Percentiles rank a stretch among this genome's conserved stretches.
Conservation (phyloP, 1,284 basidiomycete species). For the Paramarasmius palmivorus region DNA sequence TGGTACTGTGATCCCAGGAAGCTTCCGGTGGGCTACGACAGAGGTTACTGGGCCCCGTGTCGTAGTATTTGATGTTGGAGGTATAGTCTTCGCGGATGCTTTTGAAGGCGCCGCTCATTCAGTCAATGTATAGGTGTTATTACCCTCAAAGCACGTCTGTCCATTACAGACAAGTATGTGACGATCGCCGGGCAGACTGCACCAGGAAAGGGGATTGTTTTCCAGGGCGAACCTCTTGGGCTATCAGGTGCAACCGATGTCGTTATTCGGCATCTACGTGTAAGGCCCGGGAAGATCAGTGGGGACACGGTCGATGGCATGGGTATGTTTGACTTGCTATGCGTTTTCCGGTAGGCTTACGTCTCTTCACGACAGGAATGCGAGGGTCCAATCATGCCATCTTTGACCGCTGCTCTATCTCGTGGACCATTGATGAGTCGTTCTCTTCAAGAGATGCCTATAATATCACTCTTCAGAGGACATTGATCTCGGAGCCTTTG, state of each 20-base stretch:
- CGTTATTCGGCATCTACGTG: slow-evolving; percentile 11
- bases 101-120: background rate
- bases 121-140: slow-evolving; percentile 2
- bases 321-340: background rate
- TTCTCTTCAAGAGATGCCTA: slow-evolving; percentile 10
- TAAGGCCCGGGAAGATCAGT: slow-evolving; percentile 2
- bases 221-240: slow-evolving; percentile 7
- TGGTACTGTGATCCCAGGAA: background rate
- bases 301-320: slow-evolving; percentile 11
- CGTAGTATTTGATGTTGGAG: slow-evolving; percentile 12
- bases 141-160: slow-evolving; percentile 4
- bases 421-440: slow-evolving; percentile 10
- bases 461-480: slow-evolving; percentile 11
- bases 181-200: slow-evolving; percentile 11
- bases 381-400: slow-evolving; percentile 6
- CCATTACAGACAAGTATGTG: slow-evolving; percentile 1
- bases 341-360: no score
- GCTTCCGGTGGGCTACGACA: slow-evolving; percentile 3
- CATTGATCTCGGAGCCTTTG: slow-evolving; percentile 12
- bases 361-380: no score
- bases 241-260: slow-evolving; percentile 7
- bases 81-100: background rate
- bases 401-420: slow-evolving; percentile 8
- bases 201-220: slow-evolving; percentile 11
- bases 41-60: slow-evolving; percentile 7